A percentile compares a stretch with the other conserved stretches of the same genome.
Evolutionary conservation across 495 filamentous ascomycete species (phyloP).

Genomic region (Parachaetomium inaequale): DNA sequence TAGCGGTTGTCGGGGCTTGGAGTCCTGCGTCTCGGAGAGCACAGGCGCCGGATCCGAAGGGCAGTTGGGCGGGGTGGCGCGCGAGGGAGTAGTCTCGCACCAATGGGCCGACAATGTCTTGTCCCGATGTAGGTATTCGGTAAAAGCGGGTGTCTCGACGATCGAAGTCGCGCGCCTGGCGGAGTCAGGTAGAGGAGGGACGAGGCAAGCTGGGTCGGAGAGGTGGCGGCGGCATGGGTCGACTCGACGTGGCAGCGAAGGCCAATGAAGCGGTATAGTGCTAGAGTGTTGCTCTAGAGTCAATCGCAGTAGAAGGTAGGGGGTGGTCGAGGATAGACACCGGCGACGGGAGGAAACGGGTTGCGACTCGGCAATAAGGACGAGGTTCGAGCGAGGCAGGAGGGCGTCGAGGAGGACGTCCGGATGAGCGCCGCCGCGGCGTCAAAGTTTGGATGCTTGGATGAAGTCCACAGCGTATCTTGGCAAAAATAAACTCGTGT

Average conservation of each 20-base stretch:
- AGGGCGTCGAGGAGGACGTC: conserved; percentile 12
- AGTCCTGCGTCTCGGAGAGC: not conserved
- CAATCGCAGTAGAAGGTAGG: conserved; percentile 1
- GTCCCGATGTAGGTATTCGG: not conserved
- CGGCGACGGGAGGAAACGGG: not conserved
- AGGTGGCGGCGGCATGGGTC: not conserved
- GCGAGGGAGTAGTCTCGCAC: not conserved
- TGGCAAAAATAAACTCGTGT: conserved; percentile 9
- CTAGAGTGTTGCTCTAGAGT: not conserved
- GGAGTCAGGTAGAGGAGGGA: not conserved
- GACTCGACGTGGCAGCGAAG: conserved; percentile 1
- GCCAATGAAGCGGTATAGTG: not conserved
- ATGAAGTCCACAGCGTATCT: conserved; percentile 20
- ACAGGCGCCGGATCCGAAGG: not conserved
- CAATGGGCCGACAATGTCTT: not conserved
- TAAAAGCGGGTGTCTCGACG: not conserved
- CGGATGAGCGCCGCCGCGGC: conserved; percentile 16
- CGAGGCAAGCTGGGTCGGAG: not conserved
- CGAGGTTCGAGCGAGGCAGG: conserved; percentile 4
- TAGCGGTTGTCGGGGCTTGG: not conserved
- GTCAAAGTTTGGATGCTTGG: conserved; percentile 21
- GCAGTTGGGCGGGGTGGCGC: not conserved
- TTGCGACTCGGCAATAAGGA: not conserved
- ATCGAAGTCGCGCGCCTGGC: not conserved
- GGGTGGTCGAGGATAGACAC: not conserved